Evolutionary conservation across 1,284 basidiomycete species (phyloP).

Genomic region (Ganoderma sinense): DNA sequence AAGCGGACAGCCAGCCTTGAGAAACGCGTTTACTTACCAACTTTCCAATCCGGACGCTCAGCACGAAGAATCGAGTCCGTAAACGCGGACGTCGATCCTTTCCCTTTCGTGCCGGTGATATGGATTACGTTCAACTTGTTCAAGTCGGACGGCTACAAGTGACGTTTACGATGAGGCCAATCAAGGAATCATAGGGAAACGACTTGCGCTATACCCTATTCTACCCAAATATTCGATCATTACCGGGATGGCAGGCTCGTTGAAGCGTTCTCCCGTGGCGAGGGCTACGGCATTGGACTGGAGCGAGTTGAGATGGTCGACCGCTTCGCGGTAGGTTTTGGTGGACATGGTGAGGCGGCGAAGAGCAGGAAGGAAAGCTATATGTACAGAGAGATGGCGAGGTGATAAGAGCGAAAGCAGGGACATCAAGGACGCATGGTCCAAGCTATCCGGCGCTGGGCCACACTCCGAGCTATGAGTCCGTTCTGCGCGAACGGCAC

Average conservation of each 20-base stretch:
- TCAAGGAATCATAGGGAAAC: conserved; percentile 11
- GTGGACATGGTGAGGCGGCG: conserved; percentile 43
- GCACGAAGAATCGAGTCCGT: conserved; percentile 78
- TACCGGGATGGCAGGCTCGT: conserved; percentile 83
- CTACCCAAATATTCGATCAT: conserved; percentile 91
- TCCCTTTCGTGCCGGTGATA: conserved; percentile 98
- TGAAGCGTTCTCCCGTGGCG: conserved; percentile 76
- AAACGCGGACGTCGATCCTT: conserved; percentile 97
- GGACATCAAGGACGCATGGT: conserved; percentile 23
- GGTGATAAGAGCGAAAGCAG: conserved; percentile 21
- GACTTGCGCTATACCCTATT: conserved; percentile 86
- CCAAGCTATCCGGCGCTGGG: neutral
- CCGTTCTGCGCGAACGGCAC: neutral
- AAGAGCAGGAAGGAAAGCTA: conserved; percentile 7
- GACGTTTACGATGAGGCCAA: conserved; percentile 21
- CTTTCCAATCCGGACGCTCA: conserved; percentile 71
- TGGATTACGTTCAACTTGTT: conserved; percentile 94
- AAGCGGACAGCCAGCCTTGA: neutral
- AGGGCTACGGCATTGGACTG: conserved; percentile 95
- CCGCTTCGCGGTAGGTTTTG: conserved; percentile 80
- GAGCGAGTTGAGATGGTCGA: conserved; percentile 89
- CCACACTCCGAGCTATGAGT: conserved; percentile 5
- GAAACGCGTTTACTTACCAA: conserved; percentile 54
- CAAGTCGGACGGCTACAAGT: conserved; percentile 76
- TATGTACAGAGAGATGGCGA: conserved; percentile 28